Percentiles rank a stretch among this genome's conserved stretches.
These are phyloP conservation scores for Cardamine occulta DNA, from an alignment of 345 rosid genomes.

Conservation along the genomic window DNA sequence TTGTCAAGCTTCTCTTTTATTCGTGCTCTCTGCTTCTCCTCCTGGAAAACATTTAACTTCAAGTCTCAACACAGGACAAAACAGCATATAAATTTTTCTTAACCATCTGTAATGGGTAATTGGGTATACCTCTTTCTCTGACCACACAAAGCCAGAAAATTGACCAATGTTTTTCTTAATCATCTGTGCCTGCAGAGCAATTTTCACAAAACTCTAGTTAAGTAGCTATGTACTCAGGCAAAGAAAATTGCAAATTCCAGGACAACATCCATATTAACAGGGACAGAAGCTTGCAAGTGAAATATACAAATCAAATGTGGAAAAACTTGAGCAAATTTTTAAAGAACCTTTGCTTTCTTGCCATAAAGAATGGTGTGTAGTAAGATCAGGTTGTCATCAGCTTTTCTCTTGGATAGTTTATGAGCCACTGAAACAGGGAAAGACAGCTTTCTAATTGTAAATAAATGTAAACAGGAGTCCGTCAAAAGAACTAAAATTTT, in stretches of 20 bases:
- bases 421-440: conserved; percentile 80
- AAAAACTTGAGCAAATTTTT: conserved; percentile 6
- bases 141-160: conserved; percentile 94
- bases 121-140: conserved; percentile 73
- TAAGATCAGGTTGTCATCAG: conserved; percentile 79
- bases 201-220: conserved; percentile 9
- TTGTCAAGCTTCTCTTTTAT: conserved; percentile 88
- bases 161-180: conserved; percentile 85
- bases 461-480: conserved; percentile 1
- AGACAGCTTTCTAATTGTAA: conserved; percentile 29
- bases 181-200: conserved; percentile 62
- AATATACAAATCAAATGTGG: background rate
- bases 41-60: conserved; percentile 31
- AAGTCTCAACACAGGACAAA: conserved; percentile 26
- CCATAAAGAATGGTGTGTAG: conserved; percentile 86
- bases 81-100: conserved; percentile 8
- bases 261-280: background rate
- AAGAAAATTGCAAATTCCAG: background rate
- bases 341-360: conserved; percentile 93
- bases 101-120: background rate
- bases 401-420: conserved; percentile 92
- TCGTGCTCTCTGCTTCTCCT: conserved; percentile 80
- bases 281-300: conserved; percentile 6
- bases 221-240: conserved; percentile 7
- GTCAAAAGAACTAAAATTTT: background rate